Evolutionary conservation across 2,329 filamentous ascomycete species (phyloP), one percentile per base, ranked within the genome.

Genomic region (Fusarium lyarnte): DNA sequence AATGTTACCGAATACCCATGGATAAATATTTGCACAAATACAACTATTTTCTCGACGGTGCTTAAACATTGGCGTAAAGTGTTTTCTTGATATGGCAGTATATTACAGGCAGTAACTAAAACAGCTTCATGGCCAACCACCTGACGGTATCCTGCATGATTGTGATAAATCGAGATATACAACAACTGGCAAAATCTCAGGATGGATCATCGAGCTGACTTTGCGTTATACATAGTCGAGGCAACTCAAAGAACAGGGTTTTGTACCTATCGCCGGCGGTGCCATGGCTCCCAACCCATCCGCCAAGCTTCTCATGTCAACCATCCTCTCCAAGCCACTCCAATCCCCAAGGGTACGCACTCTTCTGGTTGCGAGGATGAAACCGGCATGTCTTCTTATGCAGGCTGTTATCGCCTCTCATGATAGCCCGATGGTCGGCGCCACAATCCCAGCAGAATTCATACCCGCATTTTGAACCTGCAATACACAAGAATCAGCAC

Each of bases 391-490:
- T 65, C 21, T 59, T 43, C 51, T 72, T 53, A 66, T 84, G 82
- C 9, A 72, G 62, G 31, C 74, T 79, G 41, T 83, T 82, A 51
- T 82, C 81, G 25, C 73, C 66, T 35, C 66, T 61, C 39, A 83
- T 23, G 35, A 83, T 82, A 36, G 74, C 63, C 35, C 55, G 68
- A 52, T 83, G 76, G 33, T 78, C 75, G 9, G 78, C 81, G n/a
- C 81, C 77, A 46, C 82, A 83, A 38, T 82, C 79, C 64, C 78
- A 83, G 72, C 81, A 83, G 58, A 81, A 83, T 47, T 82, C 70
- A 69, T 74, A 66, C 43, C 71, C 74, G 61, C 82, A 83, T 42
- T 76, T 80, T 53, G 78, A 77, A 74, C 81, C 81, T 83, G 66
- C 33, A 58, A 52, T 13, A 35, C 36, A 49, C 23, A 42, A 35